A percentile compares a stretch with the other conserved stretches of the same genome.
These are phyloP conservation scores for Aspergillus quadrilineatus DNA, from an alignment of 2,329 filamentous ascomycete species.

Conservation along the genomic window DNA sequence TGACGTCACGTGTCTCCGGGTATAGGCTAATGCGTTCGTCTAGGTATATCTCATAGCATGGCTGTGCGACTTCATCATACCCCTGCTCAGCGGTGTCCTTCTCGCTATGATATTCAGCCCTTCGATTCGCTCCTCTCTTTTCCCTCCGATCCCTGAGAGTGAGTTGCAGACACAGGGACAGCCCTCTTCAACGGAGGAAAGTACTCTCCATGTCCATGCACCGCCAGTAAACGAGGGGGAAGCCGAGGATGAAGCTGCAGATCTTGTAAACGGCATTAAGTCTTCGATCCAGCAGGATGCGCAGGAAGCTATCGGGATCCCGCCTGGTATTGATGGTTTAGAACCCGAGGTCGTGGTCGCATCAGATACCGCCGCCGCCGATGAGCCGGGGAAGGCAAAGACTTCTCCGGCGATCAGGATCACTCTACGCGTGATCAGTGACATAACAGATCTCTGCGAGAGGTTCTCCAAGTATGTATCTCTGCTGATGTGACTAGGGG, in stretches of 20 bases:
- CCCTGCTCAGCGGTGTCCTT: constrained; percentile 57
- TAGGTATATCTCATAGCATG: constrained; percentile 64
- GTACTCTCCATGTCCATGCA: constrained; percentile 42
- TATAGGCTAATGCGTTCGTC: not conserved
- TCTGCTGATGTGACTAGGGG: not conserved
- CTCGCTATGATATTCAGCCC: constrained; percentile 68
- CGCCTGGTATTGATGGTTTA: constrained; percentile 51
- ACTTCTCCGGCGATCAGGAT: constrained; percentile 76
- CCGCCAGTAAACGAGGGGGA: constrained; percentile 80
- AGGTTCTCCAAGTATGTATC: constrained; percentile 58
- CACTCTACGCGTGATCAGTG: constrained; percentile 64
- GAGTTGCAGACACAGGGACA: not conserved
- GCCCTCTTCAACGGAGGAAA: not conserved
- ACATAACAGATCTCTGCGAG: constrained; percentile 63
- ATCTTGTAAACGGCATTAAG: constrained; percentile 64
- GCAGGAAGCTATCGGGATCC: constrained; percentile 67
- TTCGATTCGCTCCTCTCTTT: constrained; percentile 61
- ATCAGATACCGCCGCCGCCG: constrained; percentile 57
- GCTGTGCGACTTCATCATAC: constrained; percentile 68
- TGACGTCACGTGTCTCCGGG: not conserved
- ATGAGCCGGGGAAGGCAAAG: constrained; percentile 71
- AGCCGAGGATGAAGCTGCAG: constrained; percentile 77
- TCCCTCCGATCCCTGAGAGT: constrained; percentile 50
- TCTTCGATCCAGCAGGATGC: constrained; percentile 64
- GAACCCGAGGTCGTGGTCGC: constrained; percentile 55